Evolutionary conservation across 257 asterid species (phyloP).

Genomic region (Lycium barbarum): DNA sequence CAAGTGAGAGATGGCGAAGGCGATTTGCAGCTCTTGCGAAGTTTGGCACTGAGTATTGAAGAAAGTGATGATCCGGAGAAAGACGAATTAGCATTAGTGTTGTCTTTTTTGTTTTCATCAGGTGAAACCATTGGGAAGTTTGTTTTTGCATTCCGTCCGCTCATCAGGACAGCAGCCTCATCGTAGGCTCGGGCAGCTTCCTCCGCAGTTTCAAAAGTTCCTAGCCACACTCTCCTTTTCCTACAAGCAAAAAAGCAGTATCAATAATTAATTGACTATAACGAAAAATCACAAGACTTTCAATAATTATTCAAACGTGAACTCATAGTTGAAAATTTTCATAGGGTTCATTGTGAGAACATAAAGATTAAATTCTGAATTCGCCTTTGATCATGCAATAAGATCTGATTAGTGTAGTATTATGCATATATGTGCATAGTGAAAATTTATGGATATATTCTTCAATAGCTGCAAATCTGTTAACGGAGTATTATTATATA

Average conservation of each 20-base stretch:
- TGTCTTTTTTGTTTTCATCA: conserved; percentile 11
- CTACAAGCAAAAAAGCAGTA: conserved; percentile 19
- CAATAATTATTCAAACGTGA: not conserved
- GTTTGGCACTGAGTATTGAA: conserved; percentile 50
- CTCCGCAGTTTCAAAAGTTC: conserved; percentile 66
- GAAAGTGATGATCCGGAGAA: conserved; percentile 44
- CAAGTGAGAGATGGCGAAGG: conserved; percentile 66
- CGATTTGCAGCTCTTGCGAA: conserved; percentile 48
- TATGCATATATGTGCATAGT: not conserved
- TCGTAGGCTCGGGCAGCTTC: conserved; percentile 68
- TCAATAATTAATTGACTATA: not conserved
- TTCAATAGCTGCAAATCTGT: not conserved
- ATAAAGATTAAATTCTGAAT: not conserved
- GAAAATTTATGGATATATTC: not conserved
- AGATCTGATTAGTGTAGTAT: not conserved
- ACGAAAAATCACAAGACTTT: not conserved
- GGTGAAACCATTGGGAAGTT: conserved; percentile 47
- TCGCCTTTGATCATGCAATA: no score
- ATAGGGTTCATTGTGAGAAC: no score
- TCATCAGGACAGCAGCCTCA: conserved; percentile 62
- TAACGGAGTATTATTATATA: not conserved
- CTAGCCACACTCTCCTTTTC: conserved; percentile 71
- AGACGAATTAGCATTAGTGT: conserved; percentile 9
- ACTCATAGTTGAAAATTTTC: no score
- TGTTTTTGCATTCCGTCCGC: conserved; percentile 67